A percentile compares a stretch with the other conserved stretches of the same genome.
Conservation (phyloP, 202 grass and related monocot species). For the Dendrocalamus latiflorus region DNA sequence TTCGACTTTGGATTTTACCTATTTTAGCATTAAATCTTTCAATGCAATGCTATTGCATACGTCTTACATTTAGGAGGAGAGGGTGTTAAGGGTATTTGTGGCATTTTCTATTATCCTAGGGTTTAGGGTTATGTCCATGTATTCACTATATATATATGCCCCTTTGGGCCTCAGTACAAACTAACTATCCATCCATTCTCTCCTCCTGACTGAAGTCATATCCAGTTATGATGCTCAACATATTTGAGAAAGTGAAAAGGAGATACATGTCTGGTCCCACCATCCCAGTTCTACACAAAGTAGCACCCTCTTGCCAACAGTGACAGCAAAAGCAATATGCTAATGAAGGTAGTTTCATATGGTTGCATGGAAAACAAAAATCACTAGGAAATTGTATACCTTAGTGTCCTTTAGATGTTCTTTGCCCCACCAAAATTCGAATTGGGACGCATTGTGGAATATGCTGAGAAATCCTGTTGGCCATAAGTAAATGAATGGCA, state of each 20-base stretch:
- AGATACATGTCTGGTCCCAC: conserved; percentile 5
- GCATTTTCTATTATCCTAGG: too few species aligned
- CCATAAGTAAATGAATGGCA: not conserved
- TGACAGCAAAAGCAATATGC: not conserved
- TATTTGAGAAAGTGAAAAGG: conserved; percentile 5
- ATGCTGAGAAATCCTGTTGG: conserved; percentile 44
- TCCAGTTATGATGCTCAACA: not conserved
- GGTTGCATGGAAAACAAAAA: not conserved
- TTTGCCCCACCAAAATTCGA: conserved; percentile 44
- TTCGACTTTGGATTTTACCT: too few species aligned
- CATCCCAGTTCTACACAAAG: not conserved
- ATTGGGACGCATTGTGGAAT: conserved; percentile 32
- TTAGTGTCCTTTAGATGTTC: conserved; percentile 34
- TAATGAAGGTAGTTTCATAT: not conserved
- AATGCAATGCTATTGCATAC: too few species aligned
- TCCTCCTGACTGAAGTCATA: not conserved
- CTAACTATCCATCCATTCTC: too few species aligned
- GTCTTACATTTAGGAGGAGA: too few species aligned
- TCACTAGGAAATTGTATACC: not conserved
- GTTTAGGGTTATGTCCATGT: too few species aligned
- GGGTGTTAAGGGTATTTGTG: too few species aligned
- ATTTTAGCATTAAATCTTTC: too few species aligned
- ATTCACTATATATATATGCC: too few species aligned
- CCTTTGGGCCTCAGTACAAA: too few species aligned
- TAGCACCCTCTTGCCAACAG: not conserved